phyloP scores from a whole-genome alignment of 2,329 filamentous ascomycete species.

The Fusarium stilboides region DNA sequence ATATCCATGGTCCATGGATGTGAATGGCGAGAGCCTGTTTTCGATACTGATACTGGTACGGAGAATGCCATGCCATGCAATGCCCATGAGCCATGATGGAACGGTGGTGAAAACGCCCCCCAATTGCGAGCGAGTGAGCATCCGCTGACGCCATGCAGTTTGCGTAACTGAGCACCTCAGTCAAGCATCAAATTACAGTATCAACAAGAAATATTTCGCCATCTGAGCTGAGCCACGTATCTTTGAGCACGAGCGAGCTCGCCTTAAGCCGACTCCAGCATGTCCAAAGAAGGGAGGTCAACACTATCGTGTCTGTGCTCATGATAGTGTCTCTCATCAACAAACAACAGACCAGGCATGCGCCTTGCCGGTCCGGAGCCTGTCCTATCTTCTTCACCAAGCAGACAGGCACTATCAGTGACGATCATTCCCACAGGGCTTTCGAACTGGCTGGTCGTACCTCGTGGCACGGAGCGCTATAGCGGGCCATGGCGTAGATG shows the following conservation, averaged over 20 bases:
- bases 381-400: slow-evolving; percentile 25
- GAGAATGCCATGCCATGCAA: slow-evolving; percentile 9
- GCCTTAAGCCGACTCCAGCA: not conserved
- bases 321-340: not conserved
- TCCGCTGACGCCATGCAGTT: slow-evolving; percentile 44
- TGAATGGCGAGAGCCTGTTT: slow-evolving; percentile 1
- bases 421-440: slow-evolving; percentile 24
- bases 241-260: slow-evolving; percentile 17
- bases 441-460: slow-evolving; percentile 21
- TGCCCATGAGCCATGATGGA: not conserved
- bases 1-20: slow-evolving; percentile 10
- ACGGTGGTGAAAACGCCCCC: slow-evolving; percentile 10
- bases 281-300: slow-evolving; percentile 9
- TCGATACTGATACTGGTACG: slow-evolving; percentile 6
- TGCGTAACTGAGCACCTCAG: not conserved
- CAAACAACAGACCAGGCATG: slow-evolving; percentile 6
- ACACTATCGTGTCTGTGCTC: not conserved
- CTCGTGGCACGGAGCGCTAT: slow-evolving; percentile 39
- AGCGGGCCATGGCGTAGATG: slow-evolving; percentile 26
- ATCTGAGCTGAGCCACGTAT: slow-evolving; percentile 21
- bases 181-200: slow-evolving; percentile 10
- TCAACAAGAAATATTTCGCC: slow-evolving; percentile 37
- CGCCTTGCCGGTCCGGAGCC: slow-evolving; percentile 21
- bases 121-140: slow-evolving; percentile 37
- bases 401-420: slow-evolving; percentile 7